Conservation (phyloP, 306 rosid genomes). For the Cercis canadensis region DNA sequence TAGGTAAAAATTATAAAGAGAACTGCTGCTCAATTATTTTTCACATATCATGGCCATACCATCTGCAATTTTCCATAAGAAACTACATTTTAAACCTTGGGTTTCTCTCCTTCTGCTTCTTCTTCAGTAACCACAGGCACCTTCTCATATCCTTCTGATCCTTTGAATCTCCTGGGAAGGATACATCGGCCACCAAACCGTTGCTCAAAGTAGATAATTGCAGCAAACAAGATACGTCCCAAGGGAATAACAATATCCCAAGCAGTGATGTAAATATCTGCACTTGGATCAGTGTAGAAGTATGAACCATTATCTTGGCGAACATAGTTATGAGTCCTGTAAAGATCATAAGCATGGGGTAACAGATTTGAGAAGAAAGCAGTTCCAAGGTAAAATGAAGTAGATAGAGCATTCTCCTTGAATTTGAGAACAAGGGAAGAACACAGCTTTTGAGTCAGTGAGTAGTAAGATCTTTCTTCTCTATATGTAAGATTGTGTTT, state of each 20-base stretch:
- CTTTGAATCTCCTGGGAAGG: slow-evolving; percentile 45
- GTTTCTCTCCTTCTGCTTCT: neutral
- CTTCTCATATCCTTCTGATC: slow-evolving; percentile 38
- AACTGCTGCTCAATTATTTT: no score
- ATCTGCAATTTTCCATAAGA: no score
- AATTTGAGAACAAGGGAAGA: slow-evolving; percentile 45
- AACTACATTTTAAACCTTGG: no score
- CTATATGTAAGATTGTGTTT: no score
- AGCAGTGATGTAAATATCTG: slow-evolving; percentile 52
- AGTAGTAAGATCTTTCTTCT: no score
- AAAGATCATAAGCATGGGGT: slow-evolving; percentile 71
- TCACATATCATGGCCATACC: no score
- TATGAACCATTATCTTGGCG: slow-evolving; percentile 18
- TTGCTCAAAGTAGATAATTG: slow-evolving; percentile 63
- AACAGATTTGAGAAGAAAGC: slow-evolving; percentile 55
- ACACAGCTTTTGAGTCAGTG: no score
- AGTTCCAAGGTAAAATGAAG: slow-evolving; percentile 59
- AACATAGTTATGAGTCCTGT: slow-evolving; percentile 41
- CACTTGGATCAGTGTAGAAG: slow-evolving; percentile 51
- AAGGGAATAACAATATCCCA: slow-evolving; percentile 60
- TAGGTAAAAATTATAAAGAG: no score
- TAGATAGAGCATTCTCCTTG: slow-evolving; percentile 48
- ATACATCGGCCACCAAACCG: slow-evolving; percentile 52
- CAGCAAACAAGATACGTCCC: slow-evolving; percentile 51
- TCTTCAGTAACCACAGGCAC: slow-evolving; percentile 40